Conservation (phyloP, 2,329 filamentous ascomycete species). For the Arthrobotrys sphaeroides region DNA sequence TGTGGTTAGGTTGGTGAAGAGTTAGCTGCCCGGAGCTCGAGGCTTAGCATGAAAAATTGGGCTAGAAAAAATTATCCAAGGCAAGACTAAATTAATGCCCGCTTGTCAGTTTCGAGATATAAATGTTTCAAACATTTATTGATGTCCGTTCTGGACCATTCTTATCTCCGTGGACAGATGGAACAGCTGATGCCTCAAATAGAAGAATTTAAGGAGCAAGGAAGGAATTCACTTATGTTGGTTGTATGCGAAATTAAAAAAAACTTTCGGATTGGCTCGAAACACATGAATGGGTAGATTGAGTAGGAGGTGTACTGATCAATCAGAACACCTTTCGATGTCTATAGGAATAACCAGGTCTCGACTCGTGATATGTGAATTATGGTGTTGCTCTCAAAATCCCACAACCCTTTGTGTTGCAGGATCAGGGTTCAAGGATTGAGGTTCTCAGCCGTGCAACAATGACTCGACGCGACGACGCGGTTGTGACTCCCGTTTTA, state of each 20-base stretch:
- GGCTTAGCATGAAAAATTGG: constrained; percentile 8
- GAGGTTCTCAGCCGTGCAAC: not conserved
- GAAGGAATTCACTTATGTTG: not conserved
- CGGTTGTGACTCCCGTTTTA: constrained; percentile 28
- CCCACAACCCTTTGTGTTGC: constrained; percentile 2
- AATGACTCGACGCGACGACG: constrained; percentile 7
- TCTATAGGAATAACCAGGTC: not conserved
- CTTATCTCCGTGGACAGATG: constrained; percentile 12
- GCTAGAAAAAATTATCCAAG: not conserved
- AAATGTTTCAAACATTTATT: constrained; percentile 20
- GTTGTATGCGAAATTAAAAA: not conserved
- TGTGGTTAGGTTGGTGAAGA: not conserved
- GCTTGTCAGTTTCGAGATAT: constrained; percentile 22
- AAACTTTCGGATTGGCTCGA: not conserved
- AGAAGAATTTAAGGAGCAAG: constrained; percentile 1
- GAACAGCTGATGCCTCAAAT: constrained; percentile 16
- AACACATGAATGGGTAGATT: not conserved
- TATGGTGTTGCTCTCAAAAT: not conserved
- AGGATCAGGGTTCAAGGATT: not conserved
- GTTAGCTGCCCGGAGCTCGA: not conserved
- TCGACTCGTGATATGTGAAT: not conserved
- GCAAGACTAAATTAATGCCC: constrained; percentile 10
- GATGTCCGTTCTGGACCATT: not conserved
- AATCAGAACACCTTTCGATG: not conserved
- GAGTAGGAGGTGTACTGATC: not conserved